These are phyloP conservation scores for Adiantum capillusveneris DNA, from an alignment of 75 land plant genomes.

Conservation along the genomic window DNA sequence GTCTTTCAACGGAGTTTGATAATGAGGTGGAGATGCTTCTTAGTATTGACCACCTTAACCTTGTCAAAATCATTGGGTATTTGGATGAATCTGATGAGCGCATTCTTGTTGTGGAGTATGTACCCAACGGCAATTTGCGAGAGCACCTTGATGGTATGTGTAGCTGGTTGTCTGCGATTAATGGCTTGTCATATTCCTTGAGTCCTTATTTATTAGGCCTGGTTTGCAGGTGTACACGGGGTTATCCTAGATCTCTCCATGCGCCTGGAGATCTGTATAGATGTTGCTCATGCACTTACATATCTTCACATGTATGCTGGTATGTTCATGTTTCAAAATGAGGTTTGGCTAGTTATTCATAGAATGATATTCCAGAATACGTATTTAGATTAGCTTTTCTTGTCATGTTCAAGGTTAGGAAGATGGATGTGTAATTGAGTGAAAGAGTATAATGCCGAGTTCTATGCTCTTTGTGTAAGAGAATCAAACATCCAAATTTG, in stretches of 20 bases:
- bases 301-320: slow-evolving; percentile 67
- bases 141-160: slow-evolving; percentile 92
- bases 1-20: slow-evolving; percentile 56
- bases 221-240: slow-evolving; percentile 27
- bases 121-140: slow-evolving; percentile 80
- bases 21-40: slow-evolving; percentile 77
- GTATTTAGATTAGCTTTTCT: no score
- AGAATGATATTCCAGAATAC: no score
- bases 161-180: no score
- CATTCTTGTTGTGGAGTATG: slow-evolving; percentile 70
- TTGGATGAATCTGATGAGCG: slow-evolving; percentile 70
- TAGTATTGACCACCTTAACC: slow-evolving; percentile 69
- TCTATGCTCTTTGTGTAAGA: no score
- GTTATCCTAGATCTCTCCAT: slow-evolving; percentile 31
- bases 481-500: no score
- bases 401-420: no score
- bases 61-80: slow-evolving; percentile 76
- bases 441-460: no score
- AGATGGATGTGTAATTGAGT: no score
- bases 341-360: no score
- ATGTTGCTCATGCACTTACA: slow-evolving; percentile 76
- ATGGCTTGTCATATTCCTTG: no score
- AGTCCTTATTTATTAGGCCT: no score
- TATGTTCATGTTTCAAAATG: no score
- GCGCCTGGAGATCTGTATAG: slow-evolving; percentile 61